Percentiles rank a stretch among this genome's conserved stretches.
phyloP scores from a whole-genome alignment of 768 basidiomycete genomes.

The Leccinum disarticulatum region DNA sequence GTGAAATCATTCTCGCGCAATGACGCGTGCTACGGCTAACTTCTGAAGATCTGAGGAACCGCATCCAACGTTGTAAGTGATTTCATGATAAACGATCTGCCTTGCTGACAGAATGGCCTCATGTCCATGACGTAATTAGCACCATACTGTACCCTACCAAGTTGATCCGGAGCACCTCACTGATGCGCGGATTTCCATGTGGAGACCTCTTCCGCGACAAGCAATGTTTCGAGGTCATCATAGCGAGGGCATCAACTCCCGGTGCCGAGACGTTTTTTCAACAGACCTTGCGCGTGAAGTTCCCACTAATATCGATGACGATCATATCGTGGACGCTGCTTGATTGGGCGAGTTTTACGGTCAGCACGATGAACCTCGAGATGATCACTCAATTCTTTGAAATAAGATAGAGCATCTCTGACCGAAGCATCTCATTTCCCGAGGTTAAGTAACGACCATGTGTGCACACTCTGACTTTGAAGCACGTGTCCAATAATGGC shows the following conservation, averaged over 20 bases:
- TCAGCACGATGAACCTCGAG: conserved; percentile 45
- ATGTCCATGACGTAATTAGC: conserved; percentile 56
- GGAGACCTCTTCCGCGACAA: too few relatives aligned
- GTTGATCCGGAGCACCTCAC: neutral
- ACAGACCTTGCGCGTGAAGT: conserved; percentile 28
- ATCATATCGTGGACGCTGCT: neutral
- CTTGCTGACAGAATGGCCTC: conserved; percentile 43
- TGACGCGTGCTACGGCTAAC: conserved; percentile 32
- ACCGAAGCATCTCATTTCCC: neutral
- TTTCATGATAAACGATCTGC: neutral
- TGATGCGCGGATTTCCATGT: neutral
- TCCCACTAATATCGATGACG: neutral
- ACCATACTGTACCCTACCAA: neutral
- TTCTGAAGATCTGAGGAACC: conserved; percentile 43
- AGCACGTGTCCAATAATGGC: neutral
- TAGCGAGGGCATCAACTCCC: conserved; percentile 42
- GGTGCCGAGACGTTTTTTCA: conserved; percentile 49
- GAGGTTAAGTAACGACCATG: neutral
- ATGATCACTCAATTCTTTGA: conserved; percentile 51
- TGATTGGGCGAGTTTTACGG: conserved; percentile 58
- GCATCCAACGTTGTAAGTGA: conserved; percentile 40
- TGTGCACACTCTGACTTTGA: neutral
- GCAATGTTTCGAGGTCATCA: too few relatives aligned
- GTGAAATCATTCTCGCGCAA: conserved; percentile 7
- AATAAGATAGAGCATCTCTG: conserved; percentile 8